A percentile compares a stretch with the other conserved stretches of the same genome.
Conservation (phyloP, 495 filamentous ascomycete species). For the Xylaria scruposa region DNA sequence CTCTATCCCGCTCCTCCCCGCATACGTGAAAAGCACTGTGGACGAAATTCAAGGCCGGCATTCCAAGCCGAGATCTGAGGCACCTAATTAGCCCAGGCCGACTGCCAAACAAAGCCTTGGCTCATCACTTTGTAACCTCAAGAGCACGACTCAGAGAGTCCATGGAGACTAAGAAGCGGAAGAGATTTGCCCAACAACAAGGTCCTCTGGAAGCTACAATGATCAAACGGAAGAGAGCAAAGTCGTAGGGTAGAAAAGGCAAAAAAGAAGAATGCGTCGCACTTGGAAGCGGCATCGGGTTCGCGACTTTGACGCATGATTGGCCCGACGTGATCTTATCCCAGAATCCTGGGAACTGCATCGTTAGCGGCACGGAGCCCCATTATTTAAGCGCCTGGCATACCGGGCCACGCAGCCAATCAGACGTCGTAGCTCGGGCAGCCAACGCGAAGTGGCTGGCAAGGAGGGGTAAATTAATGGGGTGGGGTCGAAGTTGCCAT, state of each 20-base stretch:
- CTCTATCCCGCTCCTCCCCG: background rate
- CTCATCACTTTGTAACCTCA: background rate
- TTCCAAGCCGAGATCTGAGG: background rate
- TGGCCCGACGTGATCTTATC: slow-evolving; percentile 19
- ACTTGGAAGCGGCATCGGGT: slow-evolving; percentile 3
- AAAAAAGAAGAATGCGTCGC: background rate
- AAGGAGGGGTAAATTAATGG: slow-evolving; percentile 20
- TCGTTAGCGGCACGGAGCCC: slow-evolving; percentile 16
- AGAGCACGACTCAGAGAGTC: background rate
- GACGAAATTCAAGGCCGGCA: background rate
- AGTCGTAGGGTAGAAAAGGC: background rate
- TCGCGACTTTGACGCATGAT: slow-evolving; percentile 13
- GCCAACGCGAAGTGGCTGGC: slow-evolving; percentile 15
- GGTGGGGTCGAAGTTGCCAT: too few relatives aligned
- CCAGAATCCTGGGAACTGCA: slow-evolving; percentile 33
- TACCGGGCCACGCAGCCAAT: slow-evolving; percentile 13
- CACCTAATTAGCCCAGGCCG: slow-evolving; percentile 16
- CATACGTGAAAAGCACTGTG: slow-evolving; percentile 2
- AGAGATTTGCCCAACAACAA: background rate
- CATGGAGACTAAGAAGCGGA: background rate
- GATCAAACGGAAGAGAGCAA: background rate
- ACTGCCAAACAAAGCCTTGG: background rate
- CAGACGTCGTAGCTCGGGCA: background rate
- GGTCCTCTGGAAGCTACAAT: background rate
- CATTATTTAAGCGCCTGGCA: slow-evolving; percentile 26